Evolutionary conservation across 192 early-diverging fungal genomes (phyloP).

Genomic region (Coemansia sp.): DNA sequence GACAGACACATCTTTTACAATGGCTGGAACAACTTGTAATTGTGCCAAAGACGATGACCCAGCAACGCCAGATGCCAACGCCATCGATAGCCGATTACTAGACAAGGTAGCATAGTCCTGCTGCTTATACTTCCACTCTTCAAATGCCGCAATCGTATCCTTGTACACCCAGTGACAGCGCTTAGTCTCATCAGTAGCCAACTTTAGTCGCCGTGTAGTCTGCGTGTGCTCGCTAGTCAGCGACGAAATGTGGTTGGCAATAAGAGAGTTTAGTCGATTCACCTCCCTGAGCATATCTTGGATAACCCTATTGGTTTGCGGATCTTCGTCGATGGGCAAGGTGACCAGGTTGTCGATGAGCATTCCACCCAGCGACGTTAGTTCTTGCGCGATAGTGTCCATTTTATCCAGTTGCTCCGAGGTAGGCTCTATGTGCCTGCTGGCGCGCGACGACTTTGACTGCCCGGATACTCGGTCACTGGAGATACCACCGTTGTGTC

Average conservation of each 20-base stretch:
- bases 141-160: slow-evolving; percentile 11
- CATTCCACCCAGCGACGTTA: slow-evolving; percentile 28
- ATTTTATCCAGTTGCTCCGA: slow-evolving; percentile 16
- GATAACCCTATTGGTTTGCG: slow-evolving; percentile 20
- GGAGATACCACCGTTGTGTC: background rate
- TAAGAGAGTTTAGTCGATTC: slow-evolving; percentile 4
- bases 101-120: background rate
- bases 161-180: slow-evolving; percentile 15
- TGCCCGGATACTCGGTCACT: slow-evolving; percentile 4
- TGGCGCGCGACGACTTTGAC: background rate
- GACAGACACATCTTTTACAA: background rate
- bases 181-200: slow-evolving; percentile 20
- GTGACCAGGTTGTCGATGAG: slow-evolving; percentile 30
- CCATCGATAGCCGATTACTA: slow-evolving; percentile 1
- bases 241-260: slow-evolving; percentile 8
- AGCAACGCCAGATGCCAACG: background rate
- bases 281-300: slow-evolving; percentile 19
- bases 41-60: background rate
- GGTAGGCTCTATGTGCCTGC: background rate
- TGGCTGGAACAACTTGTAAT: background rate
- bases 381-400: slow-evolving; percentile 19
- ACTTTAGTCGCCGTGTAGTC: background rate
- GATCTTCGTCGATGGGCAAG: slow-evolving; percentile 25
- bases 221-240: slow-evolving; percentile 7
- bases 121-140: slow-evolving; percentile 11